Percentiles rank a stretch among this genome's conserved stretches.
Conservation (phyloP, 352 stramenopile species). For the Phytophthora palmivora region DNA sequence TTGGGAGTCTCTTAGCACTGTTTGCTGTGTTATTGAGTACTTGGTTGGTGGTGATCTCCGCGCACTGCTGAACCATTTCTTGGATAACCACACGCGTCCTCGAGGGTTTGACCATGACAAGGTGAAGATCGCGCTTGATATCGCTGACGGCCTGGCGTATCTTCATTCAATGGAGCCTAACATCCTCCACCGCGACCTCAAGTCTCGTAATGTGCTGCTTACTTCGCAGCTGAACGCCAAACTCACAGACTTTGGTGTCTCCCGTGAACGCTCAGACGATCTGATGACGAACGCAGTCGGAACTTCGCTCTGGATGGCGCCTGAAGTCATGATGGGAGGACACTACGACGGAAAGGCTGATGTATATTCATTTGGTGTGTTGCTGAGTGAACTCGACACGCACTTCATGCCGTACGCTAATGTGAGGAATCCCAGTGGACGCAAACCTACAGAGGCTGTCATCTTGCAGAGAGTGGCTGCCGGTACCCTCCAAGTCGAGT, state of each 20-base stretch:
- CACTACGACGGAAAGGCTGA: constrained; percentile 56
- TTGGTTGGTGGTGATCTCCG: constrained; percentile 55
- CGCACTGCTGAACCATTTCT: constrained; percentile 44
- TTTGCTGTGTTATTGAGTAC: constrained; percentile 62
- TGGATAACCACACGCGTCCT: constrained; percentile 29
- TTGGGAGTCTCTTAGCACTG: constrained; percentile 52
- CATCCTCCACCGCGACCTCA: constrained; percentile 75
- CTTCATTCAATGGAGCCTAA: constrained; percentile 55
- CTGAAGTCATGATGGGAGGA: constrained; percentile 56
- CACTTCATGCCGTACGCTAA: constrained; percentile 54
- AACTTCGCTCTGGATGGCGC: constrained; percentile 64
- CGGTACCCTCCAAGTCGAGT: constrained; percentile 44
- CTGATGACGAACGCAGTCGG: constrained; percentile 57
- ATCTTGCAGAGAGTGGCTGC: constrained; percentile 51
- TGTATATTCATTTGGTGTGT: constrained; percentile 60
- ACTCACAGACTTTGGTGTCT: constrained; percentile 69
- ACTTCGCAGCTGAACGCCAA: constrained; percentile 53
- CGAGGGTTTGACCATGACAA: constrained; percentile 58
- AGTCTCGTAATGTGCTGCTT: constrained; percentile 83
- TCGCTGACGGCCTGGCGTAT: constrained; percentile 54
- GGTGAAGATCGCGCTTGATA: constrained; percentile 56
- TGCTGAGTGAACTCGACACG: constrained; percentile 56
- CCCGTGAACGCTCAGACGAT: constrained; percentile 42
- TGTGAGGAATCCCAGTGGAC: constrained; percentile 37
- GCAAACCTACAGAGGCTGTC: constrained; percentile 40